Evolutionary conservation across 768 basidiomycete species (phyloP).

Genomic region (Serendipita sp.): DNA sequence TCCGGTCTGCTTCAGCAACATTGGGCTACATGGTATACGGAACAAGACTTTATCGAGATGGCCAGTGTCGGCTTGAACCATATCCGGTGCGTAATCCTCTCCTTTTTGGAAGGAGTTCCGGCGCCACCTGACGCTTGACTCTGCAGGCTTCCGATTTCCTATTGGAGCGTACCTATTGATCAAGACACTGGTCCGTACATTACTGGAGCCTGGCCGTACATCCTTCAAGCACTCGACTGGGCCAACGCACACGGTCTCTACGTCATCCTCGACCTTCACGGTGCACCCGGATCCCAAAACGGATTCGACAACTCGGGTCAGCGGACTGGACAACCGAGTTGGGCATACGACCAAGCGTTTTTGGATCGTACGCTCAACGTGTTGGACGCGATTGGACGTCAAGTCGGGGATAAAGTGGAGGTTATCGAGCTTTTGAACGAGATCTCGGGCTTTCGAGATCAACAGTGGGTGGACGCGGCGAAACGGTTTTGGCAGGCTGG

Average conservation of each 20-base stretch:
- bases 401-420: constrained; percentile 40
- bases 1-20: constrained; percentile 30
- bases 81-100: constrained; percentile 33
- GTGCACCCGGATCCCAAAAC: constrained; percentile 30
- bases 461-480: constrained; percentile 27
- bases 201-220: constrained; percentile 50
- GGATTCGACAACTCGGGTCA: constrained; percentile 68
- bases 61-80: constrained; percentile 51
- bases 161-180: constrained; percentile 61
- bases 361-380: constrained; percentile 43
- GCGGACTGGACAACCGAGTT: constrained; percentile 35
- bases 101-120: background rate
- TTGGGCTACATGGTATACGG: constrained; percentile 30
- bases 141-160: constrained; percentile 49
- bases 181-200: constrained; percentile 40
- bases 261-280: constrained; percentile 60
- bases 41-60: constrained; percentile 49
- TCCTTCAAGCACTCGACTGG: constrained; percentile 45
- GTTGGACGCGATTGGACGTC: constrained; percentile 34
- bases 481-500: constrained; percentile 43
- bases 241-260: constrained; percentile 44
- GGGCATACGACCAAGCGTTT: constrained; percentile 31
- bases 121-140: background rate
- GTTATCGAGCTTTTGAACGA: constrained; percentile 59
- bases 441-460: constrained; percentile 36